Evolutionary conservation across 129 eudicot species (phyloP).

Genomic region (Helichrysum umbraculigerum): DNA sequence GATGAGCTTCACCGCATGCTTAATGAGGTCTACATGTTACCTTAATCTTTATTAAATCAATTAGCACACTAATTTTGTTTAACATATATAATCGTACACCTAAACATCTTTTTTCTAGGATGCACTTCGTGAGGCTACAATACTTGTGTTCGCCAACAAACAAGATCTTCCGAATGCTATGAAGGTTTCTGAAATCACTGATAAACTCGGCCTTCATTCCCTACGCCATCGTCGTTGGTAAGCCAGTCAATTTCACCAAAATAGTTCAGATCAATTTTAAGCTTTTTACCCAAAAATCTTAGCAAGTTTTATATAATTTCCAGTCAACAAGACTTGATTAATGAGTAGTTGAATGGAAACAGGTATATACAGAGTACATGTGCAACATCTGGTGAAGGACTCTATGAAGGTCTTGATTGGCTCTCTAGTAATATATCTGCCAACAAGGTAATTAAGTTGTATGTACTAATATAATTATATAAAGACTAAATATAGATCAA

Average conservation of each 20-base stretch:
- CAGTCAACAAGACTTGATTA: neutral
- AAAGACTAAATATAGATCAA: neutral
- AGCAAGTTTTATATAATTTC: neutral
- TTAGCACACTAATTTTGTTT: neutral
- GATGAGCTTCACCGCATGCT: slow-evolving; percentile 74
- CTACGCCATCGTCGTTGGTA: slow-evolving; percentile 67
- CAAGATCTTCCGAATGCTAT: slow-evolving; percentile 81
- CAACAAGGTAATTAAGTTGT: slow-evolving; percentile 50
- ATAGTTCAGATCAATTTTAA: neutral
- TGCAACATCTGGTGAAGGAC: slow-evolving; percentile 73
- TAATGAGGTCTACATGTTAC: slow-evolving; percentile 42
- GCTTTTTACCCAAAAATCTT: neutral
- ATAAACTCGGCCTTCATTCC: slow-evolving; percentile 62
- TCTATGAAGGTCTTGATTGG: slow-evolving; percentile 81
- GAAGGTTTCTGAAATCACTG: slow-evolving; percentile 62
- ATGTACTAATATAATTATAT: neutral
- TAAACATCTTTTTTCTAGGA: slow-evolving; percentile 29
- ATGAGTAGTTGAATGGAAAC: neutral
- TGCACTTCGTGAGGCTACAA: slow-evolving; percentile 48
- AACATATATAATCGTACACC: neutral
- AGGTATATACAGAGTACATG: slow-evolving; percentile 78
- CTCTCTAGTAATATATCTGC: slow-evolving; percentile 53
- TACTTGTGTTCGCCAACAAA: slow-evolving; percentile 71
- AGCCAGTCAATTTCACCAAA: neutral
- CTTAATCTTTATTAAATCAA: neutral